Percentiles rank a stretch among this genome's conserved stretches.
phyloP scores from a whole-genome alignment of 805 yeast genomes.

The Candida saitoana region DNA sequence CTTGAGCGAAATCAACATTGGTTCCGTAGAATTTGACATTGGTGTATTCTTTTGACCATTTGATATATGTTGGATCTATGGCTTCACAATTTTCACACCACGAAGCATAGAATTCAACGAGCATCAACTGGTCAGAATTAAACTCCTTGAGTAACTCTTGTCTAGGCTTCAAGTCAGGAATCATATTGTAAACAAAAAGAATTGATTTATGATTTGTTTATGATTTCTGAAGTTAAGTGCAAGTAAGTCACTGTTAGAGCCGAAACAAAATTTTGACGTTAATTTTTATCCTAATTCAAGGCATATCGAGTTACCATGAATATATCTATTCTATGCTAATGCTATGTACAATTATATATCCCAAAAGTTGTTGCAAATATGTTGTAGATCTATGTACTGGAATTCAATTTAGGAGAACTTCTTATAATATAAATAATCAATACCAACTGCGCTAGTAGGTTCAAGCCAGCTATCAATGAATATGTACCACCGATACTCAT shows the following conservation, averaged over 20 bases:
- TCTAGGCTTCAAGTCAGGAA: not conserved
- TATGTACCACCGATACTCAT: slow-evolving; percentile 75
- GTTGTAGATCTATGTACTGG: too few relatives aligned
- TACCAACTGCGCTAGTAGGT: slow-evolving; percentile 6
- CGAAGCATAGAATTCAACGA: slow-evolving; percentile 40
- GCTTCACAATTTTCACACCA: slow-evolving; percentile 47
- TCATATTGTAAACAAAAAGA: not conserved
- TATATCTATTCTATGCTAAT: too few relatives aligned
- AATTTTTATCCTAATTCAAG: too few relatives aligned
- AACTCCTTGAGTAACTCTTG: slow-evolving; percentile 6
- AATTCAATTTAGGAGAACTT: not conserved
- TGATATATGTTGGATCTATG: slow-evolving; percentile 33
- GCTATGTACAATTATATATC: too few relatives aligned
- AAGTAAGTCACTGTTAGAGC: too few relatives aligned
- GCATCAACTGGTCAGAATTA: slow-evolving; percentile 22
- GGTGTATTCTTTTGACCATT: slow-evolving; percentile 30
- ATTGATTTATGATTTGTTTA: not conserved
- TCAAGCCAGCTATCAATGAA: slow-evolving; percentile 60
- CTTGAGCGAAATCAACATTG: slow-evolving; percentile 63
- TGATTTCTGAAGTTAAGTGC: not conserved
- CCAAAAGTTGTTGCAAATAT: too few relatives aligned
- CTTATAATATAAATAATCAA: not conserved
- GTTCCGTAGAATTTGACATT: slow-evolving; percentile 62
- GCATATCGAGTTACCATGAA: too few relatives aligned
- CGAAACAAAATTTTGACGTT: too few relatives aligned